Evolutionary conservation across 108 stramenopile species (phyloP).

Genomic region (Aureococcus anophagefferens): DNA sequence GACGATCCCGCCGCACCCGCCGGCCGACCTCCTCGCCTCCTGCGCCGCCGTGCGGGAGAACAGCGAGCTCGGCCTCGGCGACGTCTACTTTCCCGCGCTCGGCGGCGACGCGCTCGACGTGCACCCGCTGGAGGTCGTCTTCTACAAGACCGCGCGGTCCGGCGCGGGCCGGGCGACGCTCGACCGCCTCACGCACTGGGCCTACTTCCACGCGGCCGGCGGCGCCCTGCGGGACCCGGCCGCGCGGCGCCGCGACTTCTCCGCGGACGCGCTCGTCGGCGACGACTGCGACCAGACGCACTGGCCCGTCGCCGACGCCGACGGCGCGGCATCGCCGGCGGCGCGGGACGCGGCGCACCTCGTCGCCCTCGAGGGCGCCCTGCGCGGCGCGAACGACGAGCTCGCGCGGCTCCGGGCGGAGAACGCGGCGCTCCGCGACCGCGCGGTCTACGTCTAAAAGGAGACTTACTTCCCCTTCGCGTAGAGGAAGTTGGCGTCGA

Average conservation of each 20-base stretch:
- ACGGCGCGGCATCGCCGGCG: too few relatives aligned
- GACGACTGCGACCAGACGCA: background rate
- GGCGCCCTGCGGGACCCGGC: too few relatives aligned
- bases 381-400: too few relatives aligned
- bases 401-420: too few relatives aligned
- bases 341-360: too few relatives aligned
- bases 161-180: background rate
- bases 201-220: background rate
- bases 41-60: background rate
- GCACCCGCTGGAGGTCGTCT: background rate
- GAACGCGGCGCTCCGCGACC: too few relatives aligned
- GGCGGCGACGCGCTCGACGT: background rate
- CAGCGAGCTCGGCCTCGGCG: background rate
- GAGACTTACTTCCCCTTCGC: too few relatives aligned
- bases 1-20: background rate
- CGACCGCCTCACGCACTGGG: background rate
- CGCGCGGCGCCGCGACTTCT: too few relatives aligned
- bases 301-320: background rate
- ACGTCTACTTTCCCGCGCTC: constrained; percentile 1
- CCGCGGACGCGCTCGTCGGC: background rate
- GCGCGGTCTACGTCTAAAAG: too few relatives aligned
- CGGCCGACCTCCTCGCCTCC: background rate
- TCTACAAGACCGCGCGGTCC: background rate
- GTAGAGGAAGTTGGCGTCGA: too few relatives aligned
- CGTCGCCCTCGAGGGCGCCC: too few relatives aligned